Conservation (phyloP, 441 rosid genomes). For the Adansonia rubrostipa region DNA sequence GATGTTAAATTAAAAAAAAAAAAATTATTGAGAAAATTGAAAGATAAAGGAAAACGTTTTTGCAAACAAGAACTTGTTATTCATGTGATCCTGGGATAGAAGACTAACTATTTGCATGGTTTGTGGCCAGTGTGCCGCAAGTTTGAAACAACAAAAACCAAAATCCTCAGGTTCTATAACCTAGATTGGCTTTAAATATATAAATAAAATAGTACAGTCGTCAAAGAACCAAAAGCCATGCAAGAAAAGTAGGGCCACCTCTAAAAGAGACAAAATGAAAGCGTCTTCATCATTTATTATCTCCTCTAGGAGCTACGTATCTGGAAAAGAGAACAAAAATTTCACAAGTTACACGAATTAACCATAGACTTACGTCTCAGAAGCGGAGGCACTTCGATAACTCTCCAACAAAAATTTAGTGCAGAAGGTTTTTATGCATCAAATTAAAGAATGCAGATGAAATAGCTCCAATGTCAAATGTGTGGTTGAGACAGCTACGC, state of each 20-base stretch:
- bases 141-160: conserved; percentile 56
- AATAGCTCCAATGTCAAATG: conserved; percentile 13
- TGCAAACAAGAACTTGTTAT: conserved; percentile 62
- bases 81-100: conserved; percentile 95
- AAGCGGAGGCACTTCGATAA: conserved; percentile 84
- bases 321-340: neutral
- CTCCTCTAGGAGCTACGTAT: neutral
- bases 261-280: neutral
- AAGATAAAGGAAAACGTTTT: conserved; percentile 20
- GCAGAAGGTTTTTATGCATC: conserved; percentile 29
- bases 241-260: neutral
- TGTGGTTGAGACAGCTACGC: conserved; percentile 24
- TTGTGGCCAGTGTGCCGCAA: conserved; percentile 94
- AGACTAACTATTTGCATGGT: conserved; percentile 95
- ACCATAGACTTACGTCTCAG: conserved; percentile 75
- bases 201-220: neutral
- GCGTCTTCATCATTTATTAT: neutral
- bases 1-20: conserved; percentile 32
- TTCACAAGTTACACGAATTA: neutral
- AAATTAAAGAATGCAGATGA: conserved; percentile 19
- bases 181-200: conserved; percentile 18
- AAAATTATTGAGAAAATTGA: conserved; percentile 10
- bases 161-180: conserved; percentile 27
- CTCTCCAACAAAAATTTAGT: conserved; percentile 65
- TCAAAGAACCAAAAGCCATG: conserved; percentile 11